Percentiles rank a stretch among this genome's conserved stretches.
Conservation (phyloP, 805 yeast species). For the Candida stauntonica region DNA sequence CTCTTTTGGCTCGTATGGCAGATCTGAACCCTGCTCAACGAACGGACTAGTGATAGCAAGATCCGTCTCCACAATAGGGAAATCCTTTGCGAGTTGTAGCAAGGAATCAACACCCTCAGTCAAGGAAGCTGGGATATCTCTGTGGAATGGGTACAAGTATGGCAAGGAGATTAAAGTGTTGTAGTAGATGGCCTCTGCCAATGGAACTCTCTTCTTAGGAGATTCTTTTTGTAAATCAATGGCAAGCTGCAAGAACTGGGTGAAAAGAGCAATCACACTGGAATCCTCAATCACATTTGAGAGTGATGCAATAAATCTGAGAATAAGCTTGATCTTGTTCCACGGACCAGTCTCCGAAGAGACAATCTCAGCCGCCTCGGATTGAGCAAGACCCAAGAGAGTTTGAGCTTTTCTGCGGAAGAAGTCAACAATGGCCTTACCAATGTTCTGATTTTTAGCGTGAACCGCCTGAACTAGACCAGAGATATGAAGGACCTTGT, state of each 20-base stretch:
- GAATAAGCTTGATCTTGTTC: conserved; percentile 63
- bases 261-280: conserved; percentile 44
- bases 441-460: conserved; percentile 58
- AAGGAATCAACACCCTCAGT: conserved; percentile 37
- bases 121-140: conserved; percentile 28
- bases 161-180: conserved; percentile 63
- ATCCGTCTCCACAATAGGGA: conserved; percentile 26
- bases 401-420: conserved; percentile 61
- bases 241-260: conserved; percentile 50
- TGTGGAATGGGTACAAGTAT: conserved; percentile 45
- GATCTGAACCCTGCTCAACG: conserved; percentile 18
- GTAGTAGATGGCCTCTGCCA: conserved; percentile 66
- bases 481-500: conserved; percentile 71
- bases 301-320: conserved; percentile 67
- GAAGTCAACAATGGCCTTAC: conserved; percentile 63
- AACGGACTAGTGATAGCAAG: conserved; percentile 27
- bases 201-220: conserved; percentile 41
- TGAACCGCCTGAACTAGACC: conserved; percentile 64
- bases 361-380: conserved; percentile 24
- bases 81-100: conserved; percentile 40
- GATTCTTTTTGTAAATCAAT: conserved; percentile 46
- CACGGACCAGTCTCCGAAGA: conserved; percentile 51
- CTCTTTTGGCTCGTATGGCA: conserved; percentile 49
- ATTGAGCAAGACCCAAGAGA: conserved; percentile 38
- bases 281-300: conserved; percentile 56